Conservation (phyloP, 805 yeast species). For the Phaffomyces opuntiae region DNA sequence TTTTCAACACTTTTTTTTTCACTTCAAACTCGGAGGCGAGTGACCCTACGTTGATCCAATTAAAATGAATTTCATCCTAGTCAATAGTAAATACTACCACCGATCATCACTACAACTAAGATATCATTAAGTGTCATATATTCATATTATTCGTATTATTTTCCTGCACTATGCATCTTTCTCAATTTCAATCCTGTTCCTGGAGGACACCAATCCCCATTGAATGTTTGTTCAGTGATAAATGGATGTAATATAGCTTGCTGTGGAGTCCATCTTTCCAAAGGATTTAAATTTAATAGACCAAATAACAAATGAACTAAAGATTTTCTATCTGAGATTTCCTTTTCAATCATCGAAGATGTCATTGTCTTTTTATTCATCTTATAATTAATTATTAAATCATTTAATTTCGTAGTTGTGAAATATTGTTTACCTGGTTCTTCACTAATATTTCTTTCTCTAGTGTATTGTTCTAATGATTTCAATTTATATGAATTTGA, state of each 20-base stretch:
- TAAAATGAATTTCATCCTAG: too few species aligned
- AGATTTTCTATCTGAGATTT: constrained; percentile 62
- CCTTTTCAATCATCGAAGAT: constrained; percentile 48
- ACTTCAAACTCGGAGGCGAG: too few species aligned
- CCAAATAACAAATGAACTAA: constrained; percentile 75
- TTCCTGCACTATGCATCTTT: background rate
- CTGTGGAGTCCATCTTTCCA: constrained; percentile 95
- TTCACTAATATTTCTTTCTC: constrained; percentile 52
- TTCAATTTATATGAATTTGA: constrained; percentile 15
- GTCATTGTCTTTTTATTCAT: constrained; percentile 52
- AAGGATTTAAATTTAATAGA: constrained; percentile 75
- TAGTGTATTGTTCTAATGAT: constrained; percentile 40
- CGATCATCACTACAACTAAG: background rate
- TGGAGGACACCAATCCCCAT: constrained; percentile 50
- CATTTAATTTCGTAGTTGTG: constrained; percentile 54
- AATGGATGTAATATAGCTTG: constrained; percentile 93
- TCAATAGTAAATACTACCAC: too few species aligned
- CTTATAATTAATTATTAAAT: constrained; percentile 72
- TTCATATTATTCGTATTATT: background rate
- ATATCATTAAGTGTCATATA: background rate
- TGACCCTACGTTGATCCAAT: too few species aligned
- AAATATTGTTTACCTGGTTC: constrained; percentile 84
- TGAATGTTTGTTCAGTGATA: constrained; percentile 53
- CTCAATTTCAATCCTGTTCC: constrained; percentile 21
- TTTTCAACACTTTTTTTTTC: background rate